These are phyloP conservation scores for Discostella stelligeroides DNA, from an alignment of 108 stramenopile genomes.

Conservation along the genomic window DNA sequence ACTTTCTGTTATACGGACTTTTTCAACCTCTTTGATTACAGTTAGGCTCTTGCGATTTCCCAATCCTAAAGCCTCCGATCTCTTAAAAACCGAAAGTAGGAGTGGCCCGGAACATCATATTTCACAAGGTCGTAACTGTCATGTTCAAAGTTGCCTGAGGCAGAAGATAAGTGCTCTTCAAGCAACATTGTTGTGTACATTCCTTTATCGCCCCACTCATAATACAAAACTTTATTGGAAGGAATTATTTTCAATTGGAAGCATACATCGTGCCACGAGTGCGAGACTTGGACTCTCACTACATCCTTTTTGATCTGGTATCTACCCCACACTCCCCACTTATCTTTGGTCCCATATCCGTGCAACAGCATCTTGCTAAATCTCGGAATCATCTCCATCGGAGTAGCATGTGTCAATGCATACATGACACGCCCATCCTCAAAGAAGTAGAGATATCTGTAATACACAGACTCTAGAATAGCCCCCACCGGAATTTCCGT, in stretches of 20 bases:
- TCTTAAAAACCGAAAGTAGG: constrained; percentile 67
- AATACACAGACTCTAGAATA: constrained; percentile 75
- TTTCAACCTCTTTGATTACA: no score
- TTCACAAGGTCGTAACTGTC: constrained; percentile 53
- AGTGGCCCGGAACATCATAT: constrained; percentile 63
- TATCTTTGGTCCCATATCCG: constrained; percentile 40
- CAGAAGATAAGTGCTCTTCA: constrained; percentile 64
- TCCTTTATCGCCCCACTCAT: constrained; percentile 53
- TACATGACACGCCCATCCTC: constrained; percentile 85
- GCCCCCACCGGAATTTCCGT: constrained; percentile 83
- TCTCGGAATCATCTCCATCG: constrained; percentile 76
- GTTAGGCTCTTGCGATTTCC: no score
- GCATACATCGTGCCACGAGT: constrained; percentile 65
- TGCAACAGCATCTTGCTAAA: constrained; percentile 54
- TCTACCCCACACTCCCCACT: constrained; percentile 70
- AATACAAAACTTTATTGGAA: constrained; percentile 35
- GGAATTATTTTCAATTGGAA: constrained; percentile 62
- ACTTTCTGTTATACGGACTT: no score
- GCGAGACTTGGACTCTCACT: constrained; percentile 60
- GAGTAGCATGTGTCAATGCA: constrained; percentile 66
- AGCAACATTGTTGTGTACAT: constrained; percentile 59
- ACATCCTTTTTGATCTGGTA: constrained; percentile 67
- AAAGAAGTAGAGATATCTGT: constrained; percentile 78
- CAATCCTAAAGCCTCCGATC: constrained; percentile 62
- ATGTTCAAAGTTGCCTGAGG: constrained; percentile 61